Base-by-base conservation (phyloP, 192 early-diverging fungal genomes). In the Coemansia sp. region DNA sequence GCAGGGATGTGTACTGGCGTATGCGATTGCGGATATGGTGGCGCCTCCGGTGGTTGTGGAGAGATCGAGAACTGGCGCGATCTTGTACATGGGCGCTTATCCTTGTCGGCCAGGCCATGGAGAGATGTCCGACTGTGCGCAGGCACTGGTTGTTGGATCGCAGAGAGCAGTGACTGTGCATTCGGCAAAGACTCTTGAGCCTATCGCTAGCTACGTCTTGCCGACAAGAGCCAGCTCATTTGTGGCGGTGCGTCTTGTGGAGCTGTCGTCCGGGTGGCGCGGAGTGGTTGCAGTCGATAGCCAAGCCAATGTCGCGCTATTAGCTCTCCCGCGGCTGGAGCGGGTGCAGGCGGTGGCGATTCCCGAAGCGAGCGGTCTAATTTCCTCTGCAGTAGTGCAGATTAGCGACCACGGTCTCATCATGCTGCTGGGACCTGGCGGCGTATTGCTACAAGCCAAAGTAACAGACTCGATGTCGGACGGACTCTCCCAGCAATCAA, bases 251-350 rank as follows among this genome's bases (percentile, higher is more conserved):
- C 68, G 63, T 8, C 42, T 41, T 11, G 63, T 79, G 5, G 51
- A 24, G 22, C 55, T 73, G 33, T 6, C 16, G 16, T 55, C 70
- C 0, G 80, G 73, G 15, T 73, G 77, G 74, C 68, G 63, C 15
- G 74, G 73, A 4, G 65, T 84, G 24, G 65, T 66, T 7, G 74
- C 74, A 0, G 57, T 84, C 16, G 70, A 73, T 24, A 63, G 44
- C 41, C 44, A 68, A 3, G 66, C 65, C 16, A 29, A 47, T 16
- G 62, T 66, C 3, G 49, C 42, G 5, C 40, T 84, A 44, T 63
- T 79, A 10, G 42, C 47, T 16, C 63, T 84, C n/a, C 82, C 77
- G 0, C 18, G 34, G 1, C 69, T 84, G 2, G 38, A 42, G 9
- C 31, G 29, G 20, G 66, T 27, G 1, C 47, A 38, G 0, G 10